phyloP scores from a whole-genome alignment of 441 rosid species.

The Omphalea diandra region DNA sequence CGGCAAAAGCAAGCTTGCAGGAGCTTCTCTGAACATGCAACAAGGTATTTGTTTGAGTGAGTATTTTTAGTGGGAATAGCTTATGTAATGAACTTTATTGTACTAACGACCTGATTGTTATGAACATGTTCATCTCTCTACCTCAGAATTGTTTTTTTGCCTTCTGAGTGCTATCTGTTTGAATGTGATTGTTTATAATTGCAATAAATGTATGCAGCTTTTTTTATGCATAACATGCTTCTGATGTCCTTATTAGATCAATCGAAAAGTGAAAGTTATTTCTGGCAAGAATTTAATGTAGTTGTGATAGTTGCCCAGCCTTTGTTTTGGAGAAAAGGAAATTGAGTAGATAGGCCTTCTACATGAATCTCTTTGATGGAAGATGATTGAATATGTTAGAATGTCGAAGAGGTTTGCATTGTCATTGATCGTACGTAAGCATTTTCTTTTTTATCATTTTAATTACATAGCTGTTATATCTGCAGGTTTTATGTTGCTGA shows the following conservation, averaged over 20 bases:
- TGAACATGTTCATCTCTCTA: neutral
- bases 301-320: neutral
- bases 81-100: neutral
- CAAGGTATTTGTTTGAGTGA: conserved; percentile 42
- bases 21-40: conserved; percentile 72
- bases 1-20: conserved; percentile 67
- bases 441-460: neutral
- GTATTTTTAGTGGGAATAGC: neutral
- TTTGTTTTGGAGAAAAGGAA: neutral
- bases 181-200: neutral
- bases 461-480: conserved; percentile 10
- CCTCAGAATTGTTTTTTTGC: neutral
- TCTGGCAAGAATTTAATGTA: neutral
- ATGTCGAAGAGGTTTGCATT: neutral
- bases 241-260: neutral
- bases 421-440: neutral
- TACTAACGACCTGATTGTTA: neutral
- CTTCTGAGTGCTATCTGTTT: neutral
- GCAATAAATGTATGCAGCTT: neutral
- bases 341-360: neutral
- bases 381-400: neutral
- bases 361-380: neutral
- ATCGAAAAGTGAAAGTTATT: neutral
- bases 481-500: conserved; percentile 77
- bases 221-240: neutral